Conservation (phyloP, 177 flowering plant genomes). For the Tripterygium wilfordii region DNA sequence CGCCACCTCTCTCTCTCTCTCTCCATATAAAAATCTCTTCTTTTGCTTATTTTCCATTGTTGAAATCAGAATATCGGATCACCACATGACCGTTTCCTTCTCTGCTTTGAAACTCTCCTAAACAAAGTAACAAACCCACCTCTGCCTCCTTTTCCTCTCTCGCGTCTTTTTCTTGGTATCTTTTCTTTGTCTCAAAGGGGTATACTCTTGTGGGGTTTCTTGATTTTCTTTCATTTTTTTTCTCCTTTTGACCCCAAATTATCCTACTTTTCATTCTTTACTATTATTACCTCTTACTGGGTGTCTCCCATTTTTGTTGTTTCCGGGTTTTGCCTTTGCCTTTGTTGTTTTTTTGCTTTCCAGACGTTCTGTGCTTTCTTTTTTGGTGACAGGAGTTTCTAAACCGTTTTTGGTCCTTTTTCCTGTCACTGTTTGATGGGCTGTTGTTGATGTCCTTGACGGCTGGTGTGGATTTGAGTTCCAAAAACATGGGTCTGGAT, state of each 20-base stretch:
- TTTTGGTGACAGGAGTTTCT: too few relatives aligned
- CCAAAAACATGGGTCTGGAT: conserved; percentile 47
- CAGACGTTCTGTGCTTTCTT: too few relatives aligned
- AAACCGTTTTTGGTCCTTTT: not conserved
- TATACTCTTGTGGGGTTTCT: conserved; percentile 12
- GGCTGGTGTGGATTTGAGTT: conserved; percentile 30
- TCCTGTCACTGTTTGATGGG: conserved; percentile 13
- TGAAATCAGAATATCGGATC: conserved; percentile 23
- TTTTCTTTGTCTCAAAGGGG: conserved; percentile 14
- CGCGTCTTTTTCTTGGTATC: conserved; percentile 6
- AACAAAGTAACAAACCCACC: conserved; percentile 2
- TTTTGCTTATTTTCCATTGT: too few relatives aligned
- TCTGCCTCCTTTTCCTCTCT: too few relatives aligned
- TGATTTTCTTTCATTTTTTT: conserved; percentile 4
- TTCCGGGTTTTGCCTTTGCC: too few relatives aligned
- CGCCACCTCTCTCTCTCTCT: conserved; percentile 11
- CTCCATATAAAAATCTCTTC: conserved; percentile 1
- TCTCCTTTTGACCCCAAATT: conserved; percentile 8
- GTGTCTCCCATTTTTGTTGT: too few relatives aligned
- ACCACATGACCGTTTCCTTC: conserved; percentile 34
- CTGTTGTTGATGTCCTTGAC: conserved; percentile 46
- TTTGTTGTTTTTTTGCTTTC: too few relatives aligned
- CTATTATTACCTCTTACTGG: not conserved
- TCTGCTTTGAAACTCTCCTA: conserved; percentile 9
- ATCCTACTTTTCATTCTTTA: not conserved